Conservation (phyloP, 768 basidiomycete genomes). For the Ramaria rubella region DNA sequence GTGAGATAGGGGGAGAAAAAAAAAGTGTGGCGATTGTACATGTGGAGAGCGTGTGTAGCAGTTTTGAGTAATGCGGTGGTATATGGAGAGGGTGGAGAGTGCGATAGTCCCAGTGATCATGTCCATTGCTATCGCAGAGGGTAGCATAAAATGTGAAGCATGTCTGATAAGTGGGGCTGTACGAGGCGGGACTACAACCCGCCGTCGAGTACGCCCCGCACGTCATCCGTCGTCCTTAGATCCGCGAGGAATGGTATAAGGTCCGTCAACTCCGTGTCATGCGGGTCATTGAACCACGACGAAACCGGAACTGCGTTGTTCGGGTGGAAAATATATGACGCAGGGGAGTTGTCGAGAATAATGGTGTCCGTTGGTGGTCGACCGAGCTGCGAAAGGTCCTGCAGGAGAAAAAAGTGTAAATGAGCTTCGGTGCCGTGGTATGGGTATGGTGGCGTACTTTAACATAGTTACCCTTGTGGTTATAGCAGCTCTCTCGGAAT, state of each 20-base stretch:
- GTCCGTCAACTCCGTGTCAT: constrained; percentile 96
- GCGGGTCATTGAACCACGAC: constrained; percentile 99
- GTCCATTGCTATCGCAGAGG: not conserved
- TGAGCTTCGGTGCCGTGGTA: not conserved
- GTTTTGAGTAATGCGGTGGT: not conserved
- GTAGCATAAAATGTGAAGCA: not conserved
- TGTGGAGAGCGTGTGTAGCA: not conserved
- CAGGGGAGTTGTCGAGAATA: constrained; percentile 98
- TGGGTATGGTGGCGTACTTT: constrained; percentile 54
- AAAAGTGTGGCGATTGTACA: not conserved
- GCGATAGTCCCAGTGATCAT: constrained; percentile 1
- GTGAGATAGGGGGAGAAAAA: not conserved
- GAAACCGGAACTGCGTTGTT: constrained; percentile 99
- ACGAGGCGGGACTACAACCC: constrained; percentile 46
- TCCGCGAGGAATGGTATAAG: constrained; percentile 92
- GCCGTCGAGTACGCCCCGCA: constrained; percentile 86
- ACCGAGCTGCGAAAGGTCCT: constrained; percentile 97
- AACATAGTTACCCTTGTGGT: constrained; percentile 98
- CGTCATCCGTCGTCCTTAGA: constrained; percentile 77
- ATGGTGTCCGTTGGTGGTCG: constrained; percentile 91
- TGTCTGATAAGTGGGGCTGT: not conserved
- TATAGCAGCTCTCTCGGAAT: constrained; percentile 98
- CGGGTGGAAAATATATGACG: constrained; percentile 98
- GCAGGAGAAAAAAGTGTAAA: constrained; percentile 5
- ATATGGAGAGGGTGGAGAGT: not conserved